Percentiles rank a stretch among this genome's conserved stretches.
Evolutionary conservation across 805 yeast genomes (phyloP).

Genomic region (Zygosaccharomyces pseudorouxii): DNA sequence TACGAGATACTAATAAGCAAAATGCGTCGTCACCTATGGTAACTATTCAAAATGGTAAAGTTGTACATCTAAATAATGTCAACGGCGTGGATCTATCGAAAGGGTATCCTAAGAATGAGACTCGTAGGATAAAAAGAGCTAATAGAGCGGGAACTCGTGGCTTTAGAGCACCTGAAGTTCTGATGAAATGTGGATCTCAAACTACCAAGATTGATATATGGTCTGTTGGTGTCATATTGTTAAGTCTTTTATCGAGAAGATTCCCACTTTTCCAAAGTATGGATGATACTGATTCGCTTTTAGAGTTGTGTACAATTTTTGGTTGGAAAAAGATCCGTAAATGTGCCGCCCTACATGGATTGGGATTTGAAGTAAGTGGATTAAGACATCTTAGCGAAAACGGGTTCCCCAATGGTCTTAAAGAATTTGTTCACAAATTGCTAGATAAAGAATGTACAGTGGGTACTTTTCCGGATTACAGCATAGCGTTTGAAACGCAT

Average conservation of each 20-base stretch:
- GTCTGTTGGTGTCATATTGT: slow-evolving; percentile 86
- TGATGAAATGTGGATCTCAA: slow-evolving; percentile 81
- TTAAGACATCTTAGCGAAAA: slow-evolving; percentile 41
- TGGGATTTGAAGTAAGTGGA: slow-evolving; percentile 70
- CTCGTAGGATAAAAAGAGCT: slow-evolving; percentile 84
- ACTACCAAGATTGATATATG: slow-evolving; percentile 79
- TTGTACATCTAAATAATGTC: slow-evolving; percentile 31
- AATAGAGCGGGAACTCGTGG: slow-evolving; percentile 97
- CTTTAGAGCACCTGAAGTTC: slow-evolving; percentile 89
- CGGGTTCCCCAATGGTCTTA: slow-evolving; percentile 35
- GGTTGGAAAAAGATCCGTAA: slow-evolving; percentile 69
- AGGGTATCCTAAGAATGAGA: slow-evolving; percentile 85
- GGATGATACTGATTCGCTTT: slow-evolving; percentile 87
- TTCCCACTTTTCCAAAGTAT: slow-evolving; percentile 93
- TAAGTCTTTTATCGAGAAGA: slow-evolving; percentile 70
- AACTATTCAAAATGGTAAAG: slow-evolving; percentile 32
- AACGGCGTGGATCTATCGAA: slow-evolving; percentile 40
- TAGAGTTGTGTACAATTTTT: slow-evolving; percentile 77
- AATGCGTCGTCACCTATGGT: slow-evolving; percentile 22
- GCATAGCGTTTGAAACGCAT: slow-evolving; percentile 65
- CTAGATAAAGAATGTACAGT: slow-evolving; percentile 38
- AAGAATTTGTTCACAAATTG: slow-evolving; percentile 29
- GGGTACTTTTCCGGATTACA: slow-evolving; percentile 62
- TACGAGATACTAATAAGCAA: slow-evolving; percentile 30
- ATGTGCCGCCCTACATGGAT: slow-evolving; percentile 82